phyloP scores from a whole-genome alignment of 805 yeast species.

The Suhomyces vadensis region DNA sequence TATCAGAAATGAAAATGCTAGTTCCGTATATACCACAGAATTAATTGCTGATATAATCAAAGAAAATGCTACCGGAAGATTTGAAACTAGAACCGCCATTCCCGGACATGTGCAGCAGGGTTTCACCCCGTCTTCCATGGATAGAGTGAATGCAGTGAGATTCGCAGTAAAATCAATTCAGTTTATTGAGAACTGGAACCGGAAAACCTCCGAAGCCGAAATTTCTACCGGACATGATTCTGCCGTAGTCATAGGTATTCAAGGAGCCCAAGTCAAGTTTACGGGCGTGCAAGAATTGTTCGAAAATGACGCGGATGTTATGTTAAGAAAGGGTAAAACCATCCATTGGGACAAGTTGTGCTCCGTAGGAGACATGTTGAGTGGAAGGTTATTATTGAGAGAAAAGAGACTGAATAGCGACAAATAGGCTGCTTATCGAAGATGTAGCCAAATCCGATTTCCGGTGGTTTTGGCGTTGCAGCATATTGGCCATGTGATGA shows the following conservation, averaged over 20 bases:
- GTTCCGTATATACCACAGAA: constrained; percentile 65
- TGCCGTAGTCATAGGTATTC: constrained; percentile 69
- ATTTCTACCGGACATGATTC: constrained; percentile 1
- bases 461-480: no score
- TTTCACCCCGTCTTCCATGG: constrained; percentile 73
- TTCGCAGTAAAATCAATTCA: constrained; percentile 69
- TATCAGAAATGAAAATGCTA: constrained; percentile 65
- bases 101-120: constrained; percentile 92
- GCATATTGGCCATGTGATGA: no score
- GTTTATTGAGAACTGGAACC: constrained; percentile 54
- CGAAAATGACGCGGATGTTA: constrained; percentile 59
- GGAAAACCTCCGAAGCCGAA: background rate
- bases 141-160: constrained; percentile 72
- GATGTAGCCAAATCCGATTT: no score
- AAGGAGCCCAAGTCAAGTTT: constrained; percentile 64
- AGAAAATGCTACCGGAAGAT: constrained; percentile 62
- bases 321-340: constrained; percentile 62
- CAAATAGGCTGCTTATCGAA: constrained; percentile 1
- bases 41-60: constrained; percentile 69
- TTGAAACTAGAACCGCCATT: constrained; percentile 75
- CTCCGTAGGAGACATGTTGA: constrained; percentile 63
- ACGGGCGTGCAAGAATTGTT: constrained; percentile 57
- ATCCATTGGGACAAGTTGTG: constrained; percentile 69
- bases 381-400: constrained; percentile 60
- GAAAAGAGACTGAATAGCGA: constrained; percentile 6